Base-by-base conservation (phyloP, 441 rosid genomes). In the Codiaeum variegatum region DNA sequence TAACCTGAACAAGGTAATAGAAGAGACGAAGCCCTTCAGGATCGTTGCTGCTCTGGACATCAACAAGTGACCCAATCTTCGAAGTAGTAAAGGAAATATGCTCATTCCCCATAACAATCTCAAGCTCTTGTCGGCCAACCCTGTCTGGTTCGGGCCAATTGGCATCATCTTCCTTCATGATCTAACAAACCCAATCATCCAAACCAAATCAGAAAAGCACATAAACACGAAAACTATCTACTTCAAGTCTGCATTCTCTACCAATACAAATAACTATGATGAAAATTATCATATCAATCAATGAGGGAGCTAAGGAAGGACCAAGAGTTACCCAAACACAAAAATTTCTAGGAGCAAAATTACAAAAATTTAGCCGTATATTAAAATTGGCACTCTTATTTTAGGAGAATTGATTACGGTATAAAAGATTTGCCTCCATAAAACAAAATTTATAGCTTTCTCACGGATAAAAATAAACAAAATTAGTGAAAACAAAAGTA, bases 61-160 rank as follows among this genome's bases (percentile, higher is more conserved):
- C 98, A 71, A 94, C 97, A 69, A 94, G 97, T 2, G 98, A 92
- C 11, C 97, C 97, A 77, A 94, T 92, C 87, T 94, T 94, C 0
- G 97, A 92, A 38, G 98, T 92, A 23, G 97, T 83, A 81, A 94
- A 94, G 64, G 94, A 94, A 70, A 94, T 94, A 70, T 94, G 98
- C 81, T 92, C 97, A 66, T 94, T 91, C 16, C 97, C 97, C 96
- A 94, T 88, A 49, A 94, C 97, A 72, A 92, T 90, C 84, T 94
- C 98, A 38, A 94, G 91, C 86, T 94, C 98, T 82, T 92, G 97
- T 71, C 89, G 77, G 40, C 98, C 97, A 65, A 92, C 88, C 60
- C 97, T 90, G 76, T 94, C 97, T 49, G 97, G 97, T 76, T 91
- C 97, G 6, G 97, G 97, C 98, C 98, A 94, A 74, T 87, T 92